phyloP scores from a whole-genome alignment of 2,329 filamentous ascomycete genomes.

The Aspergillus piperis region DNA sequence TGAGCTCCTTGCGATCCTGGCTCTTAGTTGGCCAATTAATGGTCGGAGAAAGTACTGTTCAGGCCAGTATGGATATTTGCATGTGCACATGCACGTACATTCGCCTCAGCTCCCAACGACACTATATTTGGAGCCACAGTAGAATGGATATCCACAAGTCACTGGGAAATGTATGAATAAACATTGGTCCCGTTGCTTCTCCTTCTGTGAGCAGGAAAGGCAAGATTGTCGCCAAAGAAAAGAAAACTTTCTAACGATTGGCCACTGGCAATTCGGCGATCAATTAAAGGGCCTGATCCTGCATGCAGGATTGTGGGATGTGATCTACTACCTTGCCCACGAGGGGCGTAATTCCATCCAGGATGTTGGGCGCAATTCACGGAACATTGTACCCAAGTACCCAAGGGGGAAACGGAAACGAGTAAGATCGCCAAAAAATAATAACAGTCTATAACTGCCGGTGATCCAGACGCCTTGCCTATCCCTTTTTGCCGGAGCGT shows the following conservation, averaged over 20 bases:
- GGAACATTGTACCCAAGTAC: neutral
- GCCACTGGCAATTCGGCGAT: neutral
- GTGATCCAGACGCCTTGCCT: neutral
- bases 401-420: neutral
- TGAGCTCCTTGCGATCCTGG: too few species aligned
- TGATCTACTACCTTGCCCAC: neutral
- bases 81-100: neutral
- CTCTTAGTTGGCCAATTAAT: neutral
- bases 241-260: neutral
- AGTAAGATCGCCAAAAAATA: neutral
- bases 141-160: neutral
- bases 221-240: neutral
- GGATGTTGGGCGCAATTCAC: neutral
- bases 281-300: neutral
- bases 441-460: neutral
- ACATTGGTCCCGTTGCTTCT: neutral
- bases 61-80: neutral
- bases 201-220: neutral
- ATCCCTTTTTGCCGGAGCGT: neutral
- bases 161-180: neutral
- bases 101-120: neutral
- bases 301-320: neutral
- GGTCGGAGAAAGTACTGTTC: neutral
- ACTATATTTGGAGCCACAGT: neutral
- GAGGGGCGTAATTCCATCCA: neutral